Evolutionary conservation across 1,139 yeast genomes (phyloP).

Genomic region (Debaryomyces sp.): DNA sequence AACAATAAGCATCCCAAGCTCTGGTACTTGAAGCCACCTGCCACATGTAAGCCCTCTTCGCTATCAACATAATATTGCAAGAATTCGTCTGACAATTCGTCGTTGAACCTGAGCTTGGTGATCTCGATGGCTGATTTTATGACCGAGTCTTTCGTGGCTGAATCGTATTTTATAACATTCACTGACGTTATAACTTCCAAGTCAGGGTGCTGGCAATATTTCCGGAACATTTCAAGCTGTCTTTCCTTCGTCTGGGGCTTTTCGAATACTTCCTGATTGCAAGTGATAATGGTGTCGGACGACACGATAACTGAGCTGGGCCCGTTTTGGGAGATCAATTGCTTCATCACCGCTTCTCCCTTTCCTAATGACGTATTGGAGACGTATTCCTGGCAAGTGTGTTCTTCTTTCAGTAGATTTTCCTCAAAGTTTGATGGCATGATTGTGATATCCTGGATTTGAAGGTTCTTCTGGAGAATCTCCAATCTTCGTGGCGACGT

Average conservation of each 20-base stretch:
- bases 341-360: conserved; percentile 51
- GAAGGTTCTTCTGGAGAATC: conserved; percentile 62
- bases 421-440: conserved; percentile 71
- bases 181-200: conserved; percentile 70
- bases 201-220: conserved; percentile 51
- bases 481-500: conserved; percentile 80
- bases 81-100: conserved; percentile 50
- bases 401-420: conserved; percentile 57
- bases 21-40: conserved; percentile 93
- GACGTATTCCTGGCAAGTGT: conserved; percentile 65
- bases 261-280: conserved; percentile 65
- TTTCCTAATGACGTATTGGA: conserved; percentile 69
- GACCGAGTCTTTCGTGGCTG: conserved; percentile 17
- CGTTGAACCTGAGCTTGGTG: conserved; percentile 33
- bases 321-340: conserved; percentile 19
- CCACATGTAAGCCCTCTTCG: conserved; percentile 79
- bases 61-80: conserved; percentile 63
- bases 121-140: conserved; percentile 17
- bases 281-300: conserved; percentile 86
- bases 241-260: conserved; percentile 62
- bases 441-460: conserved; percentile 52
- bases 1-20: conserved; percentile 70
- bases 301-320: conserved; percentile 50
- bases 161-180: conserved; percentile 47
- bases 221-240: conserved; percentile 47